A percentile compares a stretch with the other conserved stretches of the same genome.
Evolutionary conservation across 148 eudicot species (phyloP).

Genomic region (Camellia granthamiana): DNA sequence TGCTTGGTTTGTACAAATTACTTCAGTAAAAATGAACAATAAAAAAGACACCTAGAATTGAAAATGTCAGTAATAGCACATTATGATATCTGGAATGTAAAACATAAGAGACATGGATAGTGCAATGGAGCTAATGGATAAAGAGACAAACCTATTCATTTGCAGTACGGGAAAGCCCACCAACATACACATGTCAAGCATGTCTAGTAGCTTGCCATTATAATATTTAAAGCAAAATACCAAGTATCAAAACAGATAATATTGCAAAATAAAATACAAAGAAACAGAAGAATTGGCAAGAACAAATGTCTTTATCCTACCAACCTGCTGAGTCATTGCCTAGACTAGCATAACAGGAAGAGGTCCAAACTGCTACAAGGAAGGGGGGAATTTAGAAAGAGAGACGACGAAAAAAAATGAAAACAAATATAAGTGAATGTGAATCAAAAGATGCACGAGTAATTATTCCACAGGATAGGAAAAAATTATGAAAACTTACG

Average conservation of each 20-base stretch:
- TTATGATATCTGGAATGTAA: too few relatives aligned
- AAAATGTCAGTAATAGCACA: too few relatives aligned
- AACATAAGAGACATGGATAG: too few relatives aligned
- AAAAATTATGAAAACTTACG: conserved; percentile 36
- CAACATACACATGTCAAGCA: conserved; percentile 95
- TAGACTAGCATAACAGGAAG: conserved; percentile 88
- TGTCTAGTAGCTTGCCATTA: conserved; percentile 83
- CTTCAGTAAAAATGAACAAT: too few relatives aligned
- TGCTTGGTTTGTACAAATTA: too few relatives aligned
- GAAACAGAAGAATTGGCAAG: background rate
- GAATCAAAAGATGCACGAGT: too few relatives aligned
- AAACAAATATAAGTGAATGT: too few relatives aligned
- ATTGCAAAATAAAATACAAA: background rate
- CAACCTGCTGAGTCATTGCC: conserved; percentile 99
- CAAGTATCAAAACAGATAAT: too few relatives aligned
- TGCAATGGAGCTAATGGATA: too few relatives aligned
- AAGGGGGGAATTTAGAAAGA: background rate
- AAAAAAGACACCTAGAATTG: too few relatives aligned
- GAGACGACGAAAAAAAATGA: too few relatives aligned
- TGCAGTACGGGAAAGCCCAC: conserved; percentile 10
- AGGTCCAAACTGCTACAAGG: conserved; percentile 51
- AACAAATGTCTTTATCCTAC: background rate
- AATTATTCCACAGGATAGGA: background rate
- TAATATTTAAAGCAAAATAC: background rate
- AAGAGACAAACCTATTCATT: too few relatives aligned